phyloP scores from a whole-genome alignment of 108 stramenopile genomes.

The Aurantiochytrium sp. region DNA sequence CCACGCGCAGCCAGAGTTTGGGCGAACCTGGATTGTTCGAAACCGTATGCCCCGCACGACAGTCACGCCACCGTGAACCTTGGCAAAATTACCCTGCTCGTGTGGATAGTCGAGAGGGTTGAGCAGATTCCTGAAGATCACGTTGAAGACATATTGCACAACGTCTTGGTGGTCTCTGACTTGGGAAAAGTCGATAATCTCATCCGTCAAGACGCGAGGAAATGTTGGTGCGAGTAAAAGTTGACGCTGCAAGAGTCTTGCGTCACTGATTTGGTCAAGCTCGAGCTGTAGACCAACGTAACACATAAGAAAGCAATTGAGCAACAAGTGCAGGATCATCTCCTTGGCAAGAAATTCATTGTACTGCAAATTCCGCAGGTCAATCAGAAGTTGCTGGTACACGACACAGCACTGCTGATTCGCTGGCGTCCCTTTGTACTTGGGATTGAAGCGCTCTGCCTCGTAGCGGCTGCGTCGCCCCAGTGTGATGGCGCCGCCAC shows the following conservation, averaged over 20 bases:
- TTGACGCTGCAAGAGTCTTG: neutral
- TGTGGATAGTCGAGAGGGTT: neutral
- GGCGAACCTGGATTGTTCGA: neutral
- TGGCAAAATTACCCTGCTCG: too few species aligned
- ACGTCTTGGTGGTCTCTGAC: neutral
- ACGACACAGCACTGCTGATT: neutral
- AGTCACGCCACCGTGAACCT: neutral
- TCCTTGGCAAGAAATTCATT: neutral
- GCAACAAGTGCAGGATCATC: neutral
- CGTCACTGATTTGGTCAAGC: neutral
- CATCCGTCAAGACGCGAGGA: neutral
- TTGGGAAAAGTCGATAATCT: neutral
- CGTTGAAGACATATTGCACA: neutral
- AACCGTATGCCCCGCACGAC: neutral
- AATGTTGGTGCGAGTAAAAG: neutral
- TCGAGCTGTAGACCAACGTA: neutral
- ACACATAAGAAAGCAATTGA: too few species aligned
- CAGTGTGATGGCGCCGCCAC: too few species aligned
- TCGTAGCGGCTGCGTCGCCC: neutral
- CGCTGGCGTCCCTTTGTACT: neutral
- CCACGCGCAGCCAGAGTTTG: neutral
- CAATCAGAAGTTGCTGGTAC: neutral
- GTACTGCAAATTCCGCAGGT: neutral
- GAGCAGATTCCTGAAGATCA: neutral
- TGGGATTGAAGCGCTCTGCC: neutral